Conservation (phyloP, 441 rosid species). For the Erysimum cheiri region DNA sequence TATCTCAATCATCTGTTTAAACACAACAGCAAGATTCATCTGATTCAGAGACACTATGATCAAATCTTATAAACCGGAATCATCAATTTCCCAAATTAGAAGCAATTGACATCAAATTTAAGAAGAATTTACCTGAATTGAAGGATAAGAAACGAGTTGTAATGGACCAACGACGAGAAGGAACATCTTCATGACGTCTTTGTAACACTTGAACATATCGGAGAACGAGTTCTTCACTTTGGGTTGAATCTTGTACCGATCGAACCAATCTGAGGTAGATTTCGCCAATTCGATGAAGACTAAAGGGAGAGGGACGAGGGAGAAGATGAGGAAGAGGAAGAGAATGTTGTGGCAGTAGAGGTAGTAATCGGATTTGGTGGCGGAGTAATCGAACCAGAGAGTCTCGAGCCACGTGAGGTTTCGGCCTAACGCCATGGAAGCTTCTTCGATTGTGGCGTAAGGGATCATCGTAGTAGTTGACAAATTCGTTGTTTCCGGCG, state of each 20-base stretch:
- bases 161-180: conserved; percentile 75
- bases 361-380: conserved; percentile 72
- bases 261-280: conserved; percentile 48
- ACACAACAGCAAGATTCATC: conserved; percentile 4
- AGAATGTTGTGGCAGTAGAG: conserved; percentile 84
- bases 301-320: conserved; percentile 75
- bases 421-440: conserved; percentile 70
- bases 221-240: conserved; percentile 63
- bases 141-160: conserved; percentile 81
- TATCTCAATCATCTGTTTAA: conserved; percentile 70
- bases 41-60: background rate
- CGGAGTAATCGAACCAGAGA: conserved; percentile 86
- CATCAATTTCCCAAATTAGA: background rate
- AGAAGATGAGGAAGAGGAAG: conserved; percentile 70
- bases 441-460: conserved; percentile 61
- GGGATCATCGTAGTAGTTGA: conserved; percentile 64
- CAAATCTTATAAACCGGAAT: background rate
- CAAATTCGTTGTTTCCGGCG: background rate
- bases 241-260: conserved; percentile 84
- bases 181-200: conserved; percentile 81
- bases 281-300: conserved; percentile 57
- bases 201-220: conserved; percentile 71
- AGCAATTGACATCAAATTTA: too few species aligned
- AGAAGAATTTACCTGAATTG: conserved; percentile 58
- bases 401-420: conserved; percentile 71